Conservation (phyloP, 116 monocot genomes). For the Dioscorea cayenensis region DNA sequence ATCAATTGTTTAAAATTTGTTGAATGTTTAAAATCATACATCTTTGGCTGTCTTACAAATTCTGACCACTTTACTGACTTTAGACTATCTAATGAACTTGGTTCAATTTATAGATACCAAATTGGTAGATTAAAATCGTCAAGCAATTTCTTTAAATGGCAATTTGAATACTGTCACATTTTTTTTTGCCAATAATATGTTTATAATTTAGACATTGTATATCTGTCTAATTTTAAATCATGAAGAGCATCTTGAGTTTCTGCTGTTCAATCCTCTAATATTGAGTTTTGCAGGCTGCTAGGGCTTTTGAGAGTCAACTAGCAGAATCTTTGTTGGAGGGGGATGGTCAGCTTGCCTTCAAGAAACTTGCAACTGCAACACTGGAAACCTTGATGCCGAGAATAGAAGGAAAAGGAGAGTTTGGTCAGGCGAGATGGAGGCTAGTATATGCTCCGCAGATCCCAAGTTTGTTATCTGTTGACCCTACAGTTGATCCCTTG, state of each 20-base stretch:
- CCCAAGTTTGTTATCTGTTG: slow-evolving; percentile 83
- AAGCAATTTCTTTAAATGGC: background rate
- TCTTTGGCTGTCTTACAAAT: no score
- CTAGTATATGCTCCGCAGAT: slow-evolving; percentile 98
- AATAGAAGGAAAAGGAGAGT: slow-evolving; percentile 96
- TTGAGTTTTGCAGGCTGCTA: slow-evolving; percentile 61
- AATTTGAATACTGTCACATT: no score
- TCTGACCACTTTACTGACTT: background rate
- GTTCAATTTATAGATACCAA: background rate
- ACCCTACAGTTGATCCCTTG: slow-evolving; percentile 84
- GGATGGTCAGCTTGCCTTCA: slow-evolving; percentile 93
- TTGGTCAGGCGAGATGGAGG: slow-evolving; percentile 96
- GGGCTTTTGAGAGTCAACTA: slow-evolving; percentile 87
- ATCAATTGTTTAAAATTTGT: background rate
- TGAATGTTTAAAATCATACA: background rate
- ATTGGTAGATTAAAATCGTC: background rate
- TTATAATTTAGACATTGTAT: background rate
- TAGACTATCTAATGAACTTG: background rate
- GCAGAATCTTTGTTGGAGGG: slow-evolving; percentile 91
- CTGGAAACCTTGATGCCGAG: slow-evolving; percentile 97
- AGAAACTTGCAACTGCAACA: slow-evolving; percentile 95
- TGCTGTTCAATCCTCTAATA: background rate
- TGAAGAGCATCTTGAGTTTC: background rate
- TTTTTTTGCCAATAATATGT: background rate
- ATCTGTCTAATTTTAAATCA: background rate